These are phyloP conservation scores for Elsinoe australis DNA, from an alignment of 2,329 filamentous ascomycete species.

Conservation along the genomic window DNA sequence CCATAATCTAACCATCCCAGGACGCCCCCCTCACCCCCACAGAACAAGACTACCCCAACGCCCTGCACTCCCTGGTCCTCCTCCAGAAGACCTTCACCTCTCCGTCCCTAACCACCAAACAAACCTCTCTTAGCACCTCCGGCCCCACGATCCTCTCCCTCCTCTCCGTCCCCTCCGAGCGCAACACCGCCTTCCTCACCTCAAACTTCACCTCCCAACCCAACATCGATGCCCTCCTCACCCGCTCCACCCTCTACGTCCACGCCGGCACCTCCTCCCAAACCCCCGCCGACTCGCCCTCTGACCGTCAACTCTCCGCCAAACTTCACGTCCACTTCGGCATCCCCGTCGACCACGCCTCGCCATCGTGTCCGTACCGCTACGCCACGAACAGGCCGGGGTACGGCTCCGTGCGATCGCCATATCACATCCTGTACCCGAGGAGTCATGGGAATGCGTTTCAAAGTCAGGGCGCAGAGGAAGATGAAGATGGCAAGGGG, in stretches of 20 bases:
- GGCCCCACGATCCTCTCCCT: slow-evolving; percentile 23
- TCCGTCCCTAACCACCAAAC: slow-evolving; percentile 18
- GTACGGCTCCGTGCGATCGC: background rate
- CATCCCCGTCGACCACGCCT: slow-evolving; percentile 42
- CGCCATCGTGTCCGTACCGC: background rate
- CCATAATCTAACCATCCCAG: background rate
- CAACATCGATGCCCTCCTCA: slow-evolving; percentile 55
- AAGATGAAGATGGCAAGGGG: background rate
- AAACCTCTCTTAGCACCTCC: slow-evolving; percentile 30
- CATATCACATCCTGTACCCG: slow-evolving; percentile 10
- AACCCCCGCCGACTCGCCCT: slow-evolving; percentile 33
- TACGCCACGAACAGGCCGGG: background rate
- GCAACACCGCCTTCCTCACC: slow-evolving; percentile 36
- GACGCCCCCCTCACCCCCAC: background rate
- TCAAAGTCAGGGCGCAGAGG: background rate
- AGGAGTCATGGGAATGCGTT: background rate
- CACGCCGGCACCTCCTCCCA: slow-evolving; percentile 44
- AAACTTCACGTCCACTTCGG: slow-evolving; percentile 59
- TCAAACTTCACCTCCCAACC: slow-evolving; percentile 37
- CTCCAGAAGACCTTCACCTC: slow-evolving; percentile 5
- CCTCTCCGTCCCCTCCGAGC: slow-evolving; percentile 34
- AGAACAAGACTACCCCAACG: background rate
- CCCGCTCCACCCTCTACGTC: slow-evolving; percentile 55
- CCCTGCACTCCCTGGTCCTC: slow-evolving; percentile 1
- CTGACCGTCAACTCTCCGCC: slow-evolving; percentile 56